Base-by-base conservation (phyloP, 164 flowering plant species). In the Vitis rupestris region DNA sequence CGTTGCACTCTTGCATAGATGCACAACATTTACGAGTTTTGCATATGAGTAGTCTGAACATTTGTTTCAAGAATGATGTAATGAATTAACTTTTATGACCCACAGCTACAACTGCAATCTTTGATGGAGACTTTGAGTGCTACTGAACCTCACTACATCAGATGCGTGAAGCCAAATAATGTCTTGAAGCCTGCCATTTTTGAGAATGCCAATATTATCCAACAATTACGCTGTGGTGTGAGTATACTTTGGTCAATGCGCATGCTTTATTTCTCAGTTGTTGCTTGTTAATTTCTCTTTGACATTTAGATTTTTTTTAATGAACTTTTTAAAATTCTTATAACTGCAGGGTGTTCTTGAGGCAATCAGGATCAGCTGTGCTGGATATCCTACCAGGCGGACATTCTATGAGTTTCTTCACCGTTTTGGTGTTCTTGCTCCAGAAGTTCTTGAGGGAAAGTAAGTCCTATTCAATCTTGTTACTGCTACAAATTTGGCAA, bases 311-410 rank as follows among this genome's bases (percentile, higher is more conserved):
- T 31, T 31, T 31, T 23, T 23, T 23, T 23, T 31, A 31, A 31
- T 6, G 7, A 31, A 6, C 44, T 31, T 31, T 31, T 31, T 31
- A 31, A 31, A 31, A 31, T 31, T 31, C 61, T 13, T 16, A 59
- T 9, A 59, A 59, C 57, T 59, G 50, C 10, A 15, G 87, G 68
- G 88, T 80, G 99, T 95, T 71, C 93, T 95, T 72, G 99, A 95
- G 82, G 99, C 99, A 70, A 95, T 95, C 54, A 84, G 99, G 80
- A 95, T 95, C 74, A 95, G 98, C 79, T 95, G 99, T 85, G 98
- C 98, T 78, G 99, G 99, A 58, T 95, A 92, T 82, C 99, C 99
- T 54, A 95, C 99, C 13, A 87, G 95, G 72, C 84, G 98, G 48
- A 90, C 98, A 75, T 95, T 95, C 73, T 88, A 91, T 86, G 99